Evolutionary conservation across 2,329 filamentous ascomycete species (phyloP), one percentile per base, ranked within the genome.

Genomic region (Clonostachys chloroleuca): DNA sequence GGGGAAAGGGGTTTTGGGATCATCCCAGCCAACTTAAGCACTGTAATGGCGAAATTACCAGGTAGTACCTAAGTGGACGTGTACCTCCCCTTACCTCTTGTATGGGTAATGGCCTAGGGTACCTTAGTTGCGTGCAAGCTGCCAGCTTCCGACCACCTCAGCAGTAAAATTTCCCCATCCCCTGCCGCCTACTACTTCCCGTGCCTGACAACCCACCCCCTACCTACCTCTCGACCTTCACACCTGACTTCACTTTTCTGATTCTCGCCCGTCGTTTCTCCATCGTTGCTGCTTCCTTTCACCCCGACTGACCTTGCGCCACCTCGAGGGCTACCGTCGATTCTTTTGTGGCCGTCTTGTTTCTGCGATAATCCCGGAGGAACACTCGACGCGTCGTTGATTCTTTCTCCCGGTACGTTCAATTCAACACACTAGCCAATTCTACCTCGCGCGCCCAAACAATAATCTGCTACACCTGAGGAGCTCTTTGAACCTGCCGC

Each of bases 231-330:
- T 44, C 18, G 34, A 35, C 46, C 42, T 44, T 48, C 46, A 34
- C 34, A 40, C 46, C 43, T 44, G 42, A 40, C 43, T 43, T 48
- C 47, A 34, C 47, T 45, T 48, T 47, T 39, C 42, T 34, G 33
- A 20, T 45, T 41, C 42, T 39, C 17, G 41, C 14, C 35, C 41
- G 34, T 43, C 40, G n/a, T 42, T 44, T 44, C 35, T 34, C 46
- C 46, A 42, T 44, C 47, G 18, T 45, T 48, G 37, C 24, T 48
- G n/a, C 36, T 48, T 45, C 47, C 35, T 42, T 30, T 33, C 12
- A 41, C 43, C 13, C 34, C 41, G 35, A 13, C 17, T 30, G n/a
- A 14, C 33, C 44, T 41, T 40, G 46, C 34, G 42, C 34, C 46
- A 36, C 24, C 46, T 24, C 33, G 12, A 17, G 36, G 35, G 37